phyloP scores from a whole-genome alignment of 2,329 filamentous ascomycete genomes.

The Claviceps sp. region DNA sequence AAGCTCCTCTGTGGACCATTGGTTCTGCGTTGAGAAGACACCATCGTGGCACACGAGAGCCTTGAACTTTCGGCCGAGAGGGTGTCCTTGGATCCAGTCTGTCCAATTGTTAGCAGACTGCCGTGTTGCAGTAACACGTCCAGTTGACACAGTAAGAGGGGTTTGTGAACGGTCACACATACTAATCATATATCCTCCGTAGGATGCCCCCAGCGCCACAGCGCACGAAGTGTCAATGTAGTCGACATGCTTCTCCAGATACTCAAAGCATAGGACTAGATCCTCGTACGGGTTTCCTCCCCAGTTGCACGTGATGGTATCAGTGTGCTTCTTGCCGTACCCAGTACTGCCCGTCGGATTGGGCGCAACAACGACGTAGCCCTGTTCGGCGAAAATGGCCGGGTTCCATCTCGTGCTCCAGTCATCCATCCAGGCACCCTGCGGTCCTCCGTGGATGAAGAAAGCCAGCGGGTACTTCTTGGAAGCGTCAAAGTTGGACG shows the following conservation, averaged over 20 bases:
- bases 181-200: conserved; percentile 67
- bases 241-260: conserved; percentile 50
- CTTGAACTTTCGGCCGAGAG: conserved; percentile 71
- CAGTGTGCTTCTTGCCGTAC: conserved; percentile 64
- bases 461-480: conserved; percentile 71
- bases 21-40: conserved; percentile 58
- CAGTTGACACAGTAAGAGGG: neutral
- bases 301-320: conserved; percentile 72
- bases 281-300: conserved; percentile 76
- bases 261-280: conserved; percentile 64
- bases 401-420: conserved; percentile 83
- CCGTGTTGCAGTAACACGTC: conserved; percentile 2
- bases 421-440: conserved; percentile 59
- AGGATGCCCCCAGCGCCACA: conserved; percentile 63
- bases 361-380: conserved; percentile 68
- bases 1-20: conserved; percentile 54
- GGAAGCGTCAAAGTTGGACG: conserved; percentile 49
- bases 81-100: conserved; percentile 84
- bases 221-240: conserved; percentile 58
- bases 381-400: conserved; percentile 74
- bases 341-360: conserved; percentile 77
- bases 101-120: conserved; percentile 9
- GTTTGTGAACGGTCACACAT: conserved; percentile 12
- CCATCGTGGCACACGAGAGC: conserved; percentile 83
- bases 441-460: conserved; percentile 72